Conservation (phyloP, 352 stramenopile genomes). For the Phytophthora constricta region DNA sequence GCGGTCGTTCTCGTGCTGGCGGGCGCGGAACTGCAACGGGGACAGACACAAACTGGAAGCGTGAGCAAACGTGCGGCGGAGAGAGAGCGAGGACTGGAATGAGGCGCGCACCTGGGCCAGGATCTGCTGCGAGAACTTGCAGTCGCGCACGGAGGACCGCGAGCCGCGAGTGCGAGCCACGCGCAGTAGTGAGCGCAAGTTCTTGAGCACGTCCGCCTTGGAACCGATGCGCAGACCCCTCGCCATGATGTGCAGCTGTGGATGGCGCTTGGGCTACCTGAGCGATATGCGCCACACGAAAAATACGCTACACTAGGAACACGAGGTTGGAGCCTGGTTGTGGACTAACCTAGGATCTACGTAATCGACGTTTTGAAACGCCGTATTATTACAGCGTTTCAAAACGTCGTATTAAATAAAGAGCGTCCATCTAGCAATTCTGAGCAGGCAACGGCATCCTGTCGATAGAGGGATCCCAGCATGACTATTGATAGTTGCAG, state of each 20-base stretch:
- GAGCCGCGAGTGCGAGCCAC: conserved; percentile 67
- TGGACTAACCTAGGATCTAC: too few relatives aligned
- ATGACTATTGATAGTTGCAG: too few relatives aligned
- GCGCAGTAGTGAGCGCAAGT: conserved; percentile 73
- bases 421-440: too few relatives aligned
- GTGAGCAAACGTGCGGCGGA: conserved; percentile 13
- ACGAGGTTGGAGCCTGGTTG: too few relatives aligned
- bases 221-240: conserved; percentile 78
- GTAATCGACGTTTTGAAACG: too few relatives aligned
- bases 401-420: too few relatives aligned
- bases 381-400: too few relatives aligned
- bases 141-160: conserved; percentile 51
- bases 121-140: conserved; percentile 78
- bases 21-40: conserved; percentile 67
- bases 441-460: too few relatives aligned
- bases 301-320: too few relatives aligned
- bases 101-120: conserved; percentile 58
- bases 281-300: neutral
- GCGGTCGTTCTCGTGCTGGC: conserved; percentile 79
- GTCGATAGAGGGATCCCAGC: too few relatives aligned
- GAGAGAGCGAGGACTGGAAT: neutral
- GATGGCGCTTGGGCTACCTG: too few relatives aligned
- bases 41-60: conserved; percentile 5
- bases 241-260: conserved; percentile 50
- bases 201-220: conserved; percentile 84